These are phyloP conservation scores for Biscutella laevigata DNA, from an alignment of 441 rosid genomes.

Conservation along the genomic window DNA sequence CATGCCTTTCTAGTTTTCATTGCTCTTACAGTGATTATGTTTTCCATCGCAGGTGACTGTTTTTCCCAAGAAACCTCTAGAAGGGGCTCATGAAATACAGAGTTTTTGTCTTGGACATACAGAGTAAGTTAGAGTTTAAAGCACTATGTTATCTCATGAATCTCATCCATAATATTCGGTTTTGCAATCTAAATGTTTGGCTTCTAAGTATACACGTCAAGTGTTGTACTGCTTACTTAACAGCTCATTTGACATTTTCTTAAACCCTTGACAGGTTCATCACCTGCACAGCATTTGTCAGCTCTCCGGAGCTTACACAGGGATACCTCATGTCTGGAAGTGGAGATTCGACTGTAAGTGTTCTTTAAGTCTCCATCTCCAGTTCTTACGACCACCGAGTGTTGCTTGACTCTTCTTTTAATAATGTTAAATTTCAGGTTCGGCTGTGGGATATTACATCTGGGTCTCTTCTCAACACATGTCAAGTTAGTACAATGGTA, in stretches of 20 bases:
- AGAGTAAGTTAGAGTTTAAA: slow-evolving; percentile 58
- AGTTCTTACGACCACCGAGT: neutral
- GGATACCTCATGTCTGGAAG: slow-evolving; percentile 87
- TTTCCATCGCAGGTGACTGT: slow-evolving; percentile 49
- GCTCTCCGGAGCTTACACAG: slow-evolving; percentile 38
- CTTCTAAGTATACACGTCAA: neutral
- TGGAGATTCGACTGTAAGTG: slow-evolving; percentile 83
- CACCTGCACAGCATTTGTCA: slow-evolving; percentile 62
- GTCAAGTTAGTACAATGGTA: slow-evolving; percentile 68
- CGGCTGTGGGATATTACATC: slow-evolving; percentile 77
- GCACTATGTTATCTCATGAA: neutral
- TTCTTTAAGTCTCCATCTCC: slow-evolving; percentile 8
- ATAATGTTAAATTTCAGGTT: slow-evolving; percentile 42
- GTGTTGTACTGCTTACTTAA: neutral
- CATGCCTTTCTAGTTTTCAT: slow-evolving; percentile 5
- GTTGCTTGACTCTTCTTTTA: slow-evolving; percentile 3
- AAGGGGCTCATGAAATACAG: slow-evolving; percentile 89
- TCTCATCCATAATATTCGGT: neutral
- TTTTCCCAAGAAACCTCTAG: slow-evolving; percentile 67
- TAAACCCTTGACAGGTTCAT: slow-evolving; percentile 47
- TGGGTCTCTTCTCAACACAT: slow-evolving; percentile 80
- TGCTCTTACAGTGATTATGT: slow-evolving; percentile 12
- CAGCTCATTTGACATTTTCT: neutral
- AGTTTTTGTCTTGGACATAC: slow-evolving; percentile 92
- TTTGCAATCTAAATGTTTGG: neutral